Base-by-base conservation (phyloP, 1,284 basidiomycete genomes). In the Quambalaria eucalypti region DNA sequence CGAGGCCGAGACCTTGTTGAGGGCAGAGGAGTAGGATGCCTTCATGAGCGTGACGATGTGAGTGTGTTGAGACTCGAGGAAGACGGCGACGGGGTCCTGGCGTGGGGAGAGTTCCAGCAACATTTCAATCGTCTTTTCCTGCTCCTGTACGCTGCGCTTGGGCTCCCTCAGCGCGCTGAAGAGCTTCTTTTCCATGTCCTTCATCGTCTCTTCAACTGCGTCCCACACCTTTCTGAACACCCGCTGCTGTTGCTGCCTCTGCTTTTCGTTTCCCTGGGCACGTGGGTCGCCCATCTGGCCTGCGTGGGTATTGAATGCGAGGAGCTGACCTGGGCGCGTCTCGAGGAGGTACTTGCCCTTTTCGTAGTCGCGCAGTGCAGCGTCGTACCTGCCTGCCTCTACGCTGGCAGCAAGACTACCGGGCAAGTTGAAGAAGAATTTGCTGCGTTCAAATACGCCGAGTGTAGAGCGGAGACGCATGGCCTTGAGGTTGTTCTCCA, bases 381-480 rank as follows among this genome's bases (percentile, higher is more conserved):
- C 84, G 62, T 98, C 95, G 73, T 93, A 97, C 56, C 87, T 86
- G 0, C 65, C 70, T n/a, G 57, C 51, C 28, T 78, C 90, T 50
- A 98, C 87, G 19, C 83, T 86, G 73, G 95, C 93, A 25, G 88
- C 82, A n/a, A 99, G 82, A 44, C 87, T 86, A 23, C 88, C 87
- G 0, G 95, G 93, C 21, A 99, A 81, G 71, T 96, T 97, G 82
- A 98, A 98, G 76, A 98, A 90, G 81, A 97, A 99, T 69, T 92
- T 95, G 55, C 88, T 92, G 48, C 91, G 83, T 65, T 98, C 93
- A 66, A 99, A 97, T 6, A 98, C 90, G 39, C 88, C 87, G 12
- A 98, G 82, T 0, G 95, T 97, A 0, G 87, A 89, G 26, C 90
- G 84, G 8, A 99, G 80, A 76, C 93, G 90, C 73, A 90, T 85